phyloP scores from a whole-genome alignment of 1,139 yeast species.

The Yamadazyma conglobata region DNA sequence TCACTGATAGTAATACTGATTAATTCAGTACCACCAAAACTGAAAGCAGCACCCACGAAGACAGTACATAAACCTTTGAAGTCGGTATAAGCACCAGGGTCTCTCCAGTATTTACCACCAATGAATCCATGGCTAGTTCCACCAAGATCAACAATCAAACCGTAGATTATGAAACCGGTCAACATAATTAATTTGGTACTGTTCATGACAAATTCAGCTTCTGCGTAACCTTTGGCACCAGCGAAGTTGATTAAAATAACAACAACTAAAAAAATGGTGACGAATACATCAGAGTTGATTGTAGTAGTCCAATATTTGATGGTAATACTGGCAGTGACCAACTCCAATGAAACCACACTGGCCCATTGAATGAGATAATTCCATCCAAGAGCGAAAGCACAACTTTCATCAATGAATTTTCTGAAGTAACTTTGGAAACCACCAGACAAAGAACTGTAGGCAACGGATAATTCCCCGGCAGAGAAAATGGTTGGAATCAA shows the following conservation, averaged over 20 bases:
- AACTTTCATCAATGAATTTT: slow-evolving; percentile 32
- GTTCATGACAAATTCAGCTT: slow-evolving; percentile 41
- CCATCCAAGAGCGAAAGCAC: slow-evolving; percentile 38
- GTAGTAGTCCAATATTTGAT: slow-evolving; percentile 29
- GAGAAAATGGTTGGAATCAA: slow-evolving; percentile 35
- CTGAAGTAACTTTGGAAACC: slow-evolving; percentile 34
- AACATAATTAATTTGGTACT: slow-evolving; percentile 35
- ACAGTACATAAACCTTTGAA: slow-evolving; percentile 42
- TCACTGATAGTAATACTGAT: slow-evolving; percentile 42
- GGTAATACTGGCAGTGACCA: slow-evolving; percentile 36
- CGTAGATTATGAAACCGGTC: slow-evolving; percentile 38
- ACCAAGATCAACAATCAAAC: slow-evolving; percentile 38
- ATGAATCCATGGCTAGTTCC: slow-evolving; percentile 38
- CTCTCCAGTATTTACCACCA: slow-evolving; percentile 48
- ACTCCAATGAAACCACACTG: slow-evolving; percentile 32
- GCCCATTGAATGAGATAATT: slow-evolving; percentile 36
- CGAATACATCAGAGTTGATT: slow-evolving; percentile 38
- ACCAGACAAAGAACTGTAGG: slow-evolving; percentile 30
- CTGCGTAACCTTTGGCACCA: slow-evolving; percentile 45
- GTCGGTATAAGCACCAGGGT: slow-evolving; percentile 36
- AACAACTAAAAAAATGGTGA: slow-evolving; percentile 35
- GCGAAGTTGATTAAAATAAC: slow-evolving; percentile 32
- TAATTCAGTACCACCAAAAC: slow-evolving; percentile 41
- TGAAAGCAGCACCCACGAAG: slow-evolving; percentile 37
- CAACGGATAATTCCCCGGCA: slow-evolving; percentile 34